Evolutionary conservation across 345 rosid species (phyloP).

Genomic region (Eucalyptus curtisii): DNA sequence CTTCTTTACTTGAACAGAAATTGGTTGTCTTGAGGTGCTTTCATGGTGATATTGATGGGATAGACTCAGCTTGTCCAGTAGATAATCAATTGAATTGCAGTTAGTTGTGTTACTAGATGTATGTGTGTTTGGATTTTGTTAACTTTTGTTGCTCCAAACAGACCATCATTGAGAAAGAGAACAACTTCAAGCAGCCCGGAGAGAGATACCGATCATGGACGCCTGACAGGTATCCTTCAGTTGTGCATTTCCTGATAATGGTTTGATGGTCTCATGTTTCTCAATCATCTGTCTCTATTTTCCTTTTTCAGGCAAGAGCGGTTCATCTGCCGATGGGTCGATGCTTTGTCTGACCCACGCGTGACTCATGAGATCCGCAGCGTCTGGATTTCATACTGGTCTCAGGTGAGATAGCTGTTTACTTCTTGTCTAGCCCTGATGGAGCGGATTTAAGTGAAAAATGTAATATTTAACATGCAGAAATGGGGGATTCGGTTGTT

Average conservation of each 20-base stretch:
- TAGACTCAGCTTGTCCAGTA: not conserved
- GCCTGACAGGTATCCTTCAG: conserved; percentile 53
- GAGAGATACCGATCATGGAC: conserved; percentile 83
- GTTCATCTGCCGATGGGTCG: conserved; percentile 57
- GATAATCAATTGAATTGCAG: not conserved
- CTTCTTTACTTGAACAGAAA: not conserved
- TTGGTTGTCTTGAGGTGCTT: not conserved
- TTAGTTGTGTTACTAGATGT: not conserved
- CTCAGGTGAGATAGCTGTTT: conserved; percentile 34
- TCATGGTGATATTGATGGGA: not conserved
- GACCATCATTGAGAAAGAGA: conserved; percentile 76
- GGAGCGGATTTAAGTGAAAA: not conserved
- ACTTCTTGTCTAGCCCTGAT: not conserved
- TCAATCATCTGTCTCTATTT: not conserved
- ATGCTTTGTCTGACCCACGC: conserved; percentile 74
- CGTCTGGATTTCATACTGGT: conserved; percentile 85
- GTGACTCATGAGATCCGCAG: conserved; percentile 75
- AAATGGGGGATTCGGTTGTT: not conserved
- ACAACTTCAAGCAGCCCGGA: conserved; percentile 96
- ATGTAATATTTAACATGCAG: not conserved
- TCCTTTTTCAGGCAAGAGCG: conserved; percentile 63
- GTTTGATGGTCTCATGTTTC: not conserved
- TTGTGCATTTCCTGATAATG: not conserved
- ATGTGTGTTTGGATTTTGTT: not conserved
- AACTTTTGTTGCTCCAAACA: conserved; percentile 7